Conservation (phyloP, 345 rosid genomes). For the Citrus inodora region DNA sequence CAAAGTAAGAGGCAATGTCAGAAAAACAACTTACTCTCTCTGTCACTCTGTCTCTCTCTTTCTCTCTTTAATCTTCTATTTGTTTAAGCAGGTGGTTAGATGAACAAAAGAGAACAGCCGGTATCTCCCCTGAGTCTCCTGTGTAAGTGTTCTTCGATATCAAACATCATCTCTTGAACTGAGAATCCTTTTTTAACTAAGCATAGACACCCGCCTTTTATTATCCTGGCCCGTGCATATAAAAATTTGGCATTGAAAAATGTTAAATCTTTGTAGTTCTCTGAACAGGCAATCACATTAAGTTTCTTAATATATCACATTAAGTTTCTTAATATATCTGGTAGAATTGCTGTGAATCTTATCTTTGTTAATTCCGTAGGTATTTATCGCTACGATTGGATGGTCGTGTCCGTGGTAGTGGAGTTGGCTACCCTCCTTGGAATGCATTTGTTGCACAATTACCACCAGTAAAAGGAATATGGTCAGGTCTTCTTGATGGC, state of each 20-base stretch:
- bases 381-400: slow-evolving; percentile 84
- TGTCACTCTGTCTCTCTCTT: not conserved
- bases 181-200: not conserved
- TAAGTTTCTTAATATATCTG: not conserved
- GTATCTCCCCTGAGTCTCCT: slow-evolving; percentile 77
- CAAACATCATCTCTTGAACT: not conserved
- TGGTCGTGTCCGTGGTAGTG: slow-evolving; percentile 94
- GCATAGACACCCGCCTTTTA: not conserved
- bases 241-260: not conserved
- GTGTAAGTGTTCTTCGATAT: slow-evolving; percentile 50
- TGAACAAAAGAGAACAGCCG: slow-evolving; percentile 85
- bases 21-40: not conserved
- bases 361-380: slow-evolving; percentile 36
- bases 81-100: slow-evolving; percentile 61
- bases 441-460: slow-evolving; percentile 89
- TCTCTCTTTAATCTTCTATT: slow-evolving; percentile 3
- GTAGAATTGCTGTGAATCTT: not conserved
- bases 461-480: slow-evolving; percentile 83
- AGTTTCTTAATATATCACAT: not conserved
- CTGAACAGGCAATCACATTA: not conserved
- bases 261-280: not conserved
- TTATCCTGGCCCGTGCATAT: not conserved
- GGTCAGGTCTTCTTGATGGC: slow-evolving; percentile 96
- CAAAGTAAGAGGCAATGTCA: slow-evolving; percentile 49
- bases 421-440: slow-evolving; percentile 98